These are phyloP conservation scores for Stemphylium beticola DNA, from an alignment of 2,329 filamentous ascomycete species.

Conservation along the genomic window DNA sequence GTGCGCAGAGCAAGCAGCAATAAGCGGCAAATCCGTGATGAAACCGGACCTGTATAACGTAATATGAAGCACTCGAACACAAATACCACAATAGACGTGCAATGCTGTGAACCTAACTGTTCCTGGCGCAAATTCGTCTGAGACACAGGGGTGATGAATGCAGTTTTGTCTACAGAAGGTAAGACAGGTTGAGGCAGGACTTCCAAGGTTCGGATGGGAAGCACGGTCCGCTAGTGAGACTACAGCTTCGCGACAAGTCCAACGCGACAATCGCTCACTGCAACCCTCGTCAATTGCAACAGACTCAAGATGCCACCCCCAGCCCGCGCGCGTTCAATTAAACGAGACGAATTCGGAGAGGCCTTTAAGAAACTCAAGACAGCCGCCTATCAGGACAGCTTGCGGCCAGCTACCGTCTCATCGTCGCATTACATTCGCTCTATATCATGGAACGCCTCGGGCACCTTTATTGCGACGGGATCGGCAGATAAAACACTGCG, in stretches of 20 bases:
- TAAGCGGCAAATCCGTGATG: not conserved
- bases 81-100: no score
- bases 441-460: conserved; percentile 88
- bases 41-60: not conserved
- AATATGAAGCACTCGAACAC: not conserved
- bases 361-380: conserved; percentile 73
- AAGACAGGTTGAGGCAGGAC: not conserved
- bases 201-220: not conserved
- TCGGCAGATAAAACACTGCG: conserved; percentile 72
- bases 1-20: conserved; percentile 37
- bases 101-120: not conserved
- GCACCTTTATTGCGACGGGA: conserved; percentile 83
- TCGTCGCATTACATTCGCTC: conserved; percentile 63
- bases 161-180: not conserved
- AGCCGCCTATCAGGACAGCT: conserved; percentile 65
- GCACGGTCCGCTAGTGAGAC: conserved; percentile 7
- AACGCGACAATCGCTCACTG: not conserved
- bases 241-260: not conserved
- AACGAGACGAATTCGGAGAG: conserved; percentile 71
- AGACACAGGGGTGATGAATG: not conserved
- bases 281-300: not conserved
- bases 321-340: conserved; percentile 61
- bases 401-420: conserved; percentile 41
- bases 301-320: conserved; percentile 43
- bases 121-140: not conserved